Percentiles rank a stretch among this genome's conserved stretches.
phyloP scores from a whole-genome alignment of 257 asterid genomes.

The Capsicum rhomboideum region DNA sequence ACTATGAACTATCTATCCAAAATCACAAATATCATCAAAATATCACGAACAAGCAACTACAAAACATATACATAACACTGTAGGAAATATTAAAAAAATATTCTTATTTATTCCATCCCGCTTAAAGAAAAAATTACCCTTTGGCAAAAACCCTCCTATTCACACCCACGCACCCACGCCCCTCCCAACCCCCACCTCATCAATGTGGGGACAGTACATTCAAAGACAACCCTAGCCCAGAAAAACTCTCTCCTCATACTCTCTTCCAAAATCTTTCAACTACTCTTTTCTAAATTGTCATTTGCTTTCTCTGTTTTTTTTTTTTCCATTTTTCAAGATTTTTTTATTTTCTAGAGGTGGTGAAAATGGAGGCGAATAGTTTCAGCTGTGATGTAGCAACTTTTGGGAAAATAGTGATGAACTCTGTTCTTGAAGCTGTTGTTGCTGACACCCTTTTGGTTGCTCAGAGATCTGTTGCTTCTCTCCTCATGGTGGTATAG shows the following conservation, averaged over 20 bases:
- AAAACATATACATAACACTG: too few relatives aligned
- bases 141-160: not conserved
- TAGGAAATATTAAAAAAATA: not conserved
- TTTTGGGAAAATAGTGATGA: constrained; percentile 25
- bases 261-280: not conserved
- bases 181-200: too few relatives aligned
- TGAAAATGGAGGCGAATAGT: constrained; percentile 53
- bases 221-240: constrained; percentile 36
- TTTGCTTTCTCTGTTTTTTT: not conserved
- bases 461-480: constrained; percentile 52
- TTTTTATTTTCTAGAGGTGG: not conserved
- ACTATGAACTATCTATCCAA: too few relatives aligned
- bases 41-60: too few relatives aligned
- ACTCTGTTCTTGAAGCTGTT: constrained; percentile 34
- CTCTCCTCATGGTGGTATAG: constrained; percentile 54
- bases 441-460: constrained; percentile 39
- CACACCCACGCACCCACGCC: too few relatives aligned
- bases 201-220: constrained; percentile 28
- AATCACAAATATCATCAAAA: too few relatives aligned
- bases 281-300: not conserved
- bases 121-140: too few relatives aligned
- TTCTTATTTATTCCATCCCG: not conserved
- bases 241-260: constrained; percentile 10
- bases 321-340: not conserved
- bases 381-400: constrained; percentile 36